These are phyloP conservation scores for Styphnolobium japonicum DNA, from an alignment of 306 rosid species.

Conservation along the genomic window DNA sequence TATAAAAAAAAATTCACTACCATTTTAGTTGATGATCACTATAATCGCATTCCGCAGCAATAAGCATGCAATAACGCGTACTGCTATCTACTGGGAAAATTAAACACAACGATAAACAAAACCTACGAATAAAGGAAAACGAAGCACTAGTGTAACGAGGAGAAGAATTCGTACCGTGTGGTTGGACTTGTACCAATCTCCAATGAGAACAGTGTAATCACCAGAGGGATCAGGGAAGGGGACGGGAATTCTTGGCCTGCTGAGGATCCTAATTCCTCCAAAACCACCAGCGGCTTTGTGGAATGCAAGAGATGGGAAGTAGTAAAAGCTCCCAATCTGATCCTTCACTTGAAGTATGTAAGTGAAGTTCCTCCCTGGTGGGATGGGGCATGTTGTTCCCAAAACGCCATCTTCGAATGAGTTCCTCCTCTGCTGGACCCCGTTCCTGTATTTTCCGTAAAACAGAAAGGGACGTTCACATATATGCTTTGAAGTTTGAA, in stretches of 20 bases:
- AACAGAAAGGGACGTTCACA: neutral
- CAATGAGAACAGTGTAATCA: conserved; percentile 85
- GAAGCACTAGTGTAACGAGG: neutral
- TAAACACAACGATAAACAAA: neutral
- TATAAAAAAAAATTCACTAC: neutral
- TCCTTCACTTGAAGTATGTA: conserved; percentile 96
- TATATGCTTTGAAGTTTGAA: neutral
- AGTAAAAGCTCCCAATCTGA: conserved; percentile 92
- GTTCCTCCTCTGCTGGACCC: conserved; percentile 86
- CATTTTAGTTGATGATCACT: neutral
- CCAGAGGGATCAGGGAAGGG: conserved; percentile 89
- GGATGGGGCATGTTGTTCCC: conserved; percentile 96
- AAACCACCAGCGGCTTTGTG: conserved; percentile 98
- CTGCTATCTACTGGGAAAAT: too few relatives aligned
- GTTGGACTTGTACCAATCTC: conserved; percentile 90
- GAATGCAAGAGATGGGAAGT: conserved; percentile 89
- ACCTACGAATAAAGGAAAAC: neutral
- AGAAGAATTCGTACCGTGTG: conserved; percentile 59
- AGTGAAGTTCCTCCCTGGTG: conserved; percentile 87
- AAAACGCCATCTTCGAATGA: conserved; percentile 84
- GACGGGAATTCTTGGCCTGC: conserved; percentile 92
- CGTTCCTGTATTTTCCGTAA: conserved; percentile 53
- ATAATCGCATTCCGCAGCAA: too few relatives aligned
- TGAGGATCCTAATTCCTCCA: conserved; percentile 91
- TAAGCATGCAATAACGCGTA: too few relatives aligned